Evolutionary conservation across 2,329 filamentous ascomycete species (phyloP).

Genomic region (Xylaria sp.): DNA sequence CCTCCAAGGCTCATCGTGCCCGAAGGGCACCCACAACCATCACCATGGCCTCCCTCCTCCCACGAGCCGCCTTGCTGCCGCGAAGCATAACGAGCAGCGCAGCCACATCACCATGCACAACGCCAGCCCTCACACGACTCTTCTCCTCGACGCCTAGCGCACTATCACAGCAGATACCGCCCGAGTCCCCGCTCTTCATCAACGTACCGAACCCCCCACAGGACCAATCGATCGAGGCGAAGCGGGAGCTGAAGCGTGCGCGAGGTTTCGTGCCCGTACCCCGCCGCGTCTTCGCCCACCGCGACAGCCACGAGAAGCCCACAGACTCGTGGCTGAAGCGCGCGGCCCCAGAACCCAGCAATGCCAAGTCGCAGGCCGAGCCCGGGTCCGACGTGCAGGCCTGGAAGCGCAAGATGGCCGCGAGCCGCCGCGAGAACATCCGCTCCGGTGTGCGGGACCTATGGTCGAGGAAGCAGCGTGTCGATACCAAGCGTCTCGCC

Average conservation of each 20-base stretch:
- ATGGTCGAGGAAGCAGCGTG: conserved; percentile 68
- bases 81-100: conserved; percentile 27
- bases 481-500: conserved; percentile 50
- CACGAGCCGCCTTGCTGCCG: conserved; percentile 28
- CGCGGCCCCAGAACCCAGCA: conserved; percentile 65
- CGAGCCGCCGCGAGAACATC: conserved; percentile 75
- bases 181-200: conserved; percentile 90
- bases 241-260: conserved; percentile 58
- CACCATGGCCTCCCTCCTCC: conserved; percentile 38
- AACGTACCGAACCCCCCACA: conserved; percentile 82
- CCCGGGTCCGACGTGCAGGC: conserved; percentile 55
- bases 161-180: conserved; percentile 68
- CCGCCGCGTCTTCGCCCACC: conserved; percentile 77
- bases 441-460: conserved; percentile 76
- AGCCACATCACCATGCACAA: conserved; percentile 41
- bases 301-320: conserved; percentile 68
- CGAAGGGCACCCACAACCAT: conserved; percentile 12
- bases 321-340: conserved; percentile 67
- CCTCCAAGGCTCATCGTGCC: neutral
- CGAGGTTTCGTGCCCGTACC: conserved; percentile 88
- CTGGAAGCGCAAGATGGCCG: conserved; percentile 81
- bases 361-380: conserved; percentile 50
- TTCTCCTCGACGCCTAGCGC: conserved; percentile 59
- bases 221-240: conserved; percentile 58
- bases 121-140: conserved; percentile 49